Evolutionary conservation across 257 asterid genomes (phyloP).

Genomic region (Anisodus tanguticus): DNA sequence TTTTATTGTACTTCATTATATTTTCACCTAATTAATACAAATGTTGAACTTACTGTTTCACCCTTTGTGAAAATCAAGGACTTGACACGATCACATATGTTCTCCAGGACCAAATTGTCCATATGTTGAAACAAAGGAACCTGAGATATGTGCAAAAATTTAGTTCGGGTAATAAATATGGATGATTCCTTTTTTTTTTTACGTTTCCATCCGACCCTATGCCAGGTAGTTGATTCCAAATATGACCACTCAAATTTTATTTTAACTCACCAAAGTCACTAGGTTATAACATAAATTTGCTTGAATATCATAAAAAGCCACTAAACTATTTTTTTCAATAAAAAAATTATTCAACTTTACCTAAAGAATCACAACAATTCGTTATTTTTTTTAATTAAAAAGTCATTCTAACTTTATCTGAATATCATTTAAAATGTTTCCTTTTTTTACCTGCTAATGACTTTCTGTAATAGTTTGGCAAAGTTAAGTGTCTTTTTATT

Average conservation of each 20-base stretch:
- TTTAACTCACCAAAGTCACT: background rate
- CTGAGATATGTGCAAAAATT: conserved; percentile 40
- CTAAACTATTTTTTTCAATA: background rate
- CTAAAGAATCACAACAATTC: background rate
- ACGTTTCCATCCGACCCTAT: too few species aligned
- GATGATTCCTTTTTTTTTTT: background rate
- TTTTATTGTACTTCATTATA: too few species aligned
- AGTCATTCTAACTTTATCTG: too few species aligned
- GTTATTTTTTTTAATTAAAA: too few species aligned
- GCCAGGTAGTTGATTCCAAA: background rate
- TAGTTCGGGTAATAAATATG: background rate
- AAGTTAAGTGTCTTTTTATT: too few species aligned
- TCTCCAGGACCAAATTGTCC: conserved; percentile 92
- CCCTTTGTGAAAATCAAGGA: conserved; percentile 94
- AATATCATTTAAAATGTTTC: too few species aligned
- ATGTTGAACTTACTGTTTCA: conserved; percentile 70
- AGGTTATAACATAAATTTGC: background rate
- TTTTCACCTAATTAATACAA: background rate
- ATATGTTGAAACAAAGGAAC: conserved; percentile 96
- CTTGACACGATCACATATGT: conserved; percentile 92
- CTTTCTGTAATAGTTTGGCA: too few species aligned
- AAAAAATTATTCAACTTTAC: background rate
- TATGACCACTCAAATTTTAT: background rate
- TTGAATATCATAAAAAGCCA: background rate
- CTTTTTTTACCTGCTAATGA: too few species aligned